These are phyloP conservation scores for Furculomyces boomerangus DNA, from an alignment of 371 early-diverging fungal species.

Conservation along the genomic window DNA sequence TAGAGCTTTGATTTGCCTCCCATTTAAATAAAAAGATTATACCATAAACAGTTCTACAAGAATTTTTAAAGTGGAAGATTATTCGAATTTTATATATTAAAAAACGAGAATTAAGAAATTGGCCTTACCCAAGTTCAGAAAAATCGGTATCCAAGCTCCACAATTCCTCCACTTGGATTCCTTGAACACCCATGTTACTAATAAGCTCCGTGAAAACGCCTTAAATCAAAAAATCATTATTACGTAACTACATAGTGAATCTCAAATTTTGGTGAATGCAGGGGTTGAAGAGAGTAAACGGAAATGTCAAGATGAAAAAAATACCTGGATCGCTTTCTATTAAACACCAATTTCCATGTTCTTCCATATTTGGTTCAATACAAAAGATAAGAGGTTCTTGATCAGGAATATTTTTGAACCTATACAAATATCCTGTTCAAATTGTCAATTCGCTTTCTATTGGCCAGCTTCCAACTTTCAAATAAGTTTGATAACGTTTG, in stretches of 20 bases:
- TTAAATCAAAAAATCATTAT: too few relatives aligned
- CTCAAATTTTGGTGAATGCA: too few relatives aligned
- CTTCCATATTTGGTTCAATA: too few relatives aligned
- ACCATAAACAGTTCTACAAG: conserved; percentile 52
- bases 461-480: too few relatives aligned
- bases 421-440: too few relatives aligned
- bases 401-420: too few relatives aligned
- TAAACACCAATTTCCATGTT: conserved; percentile 47
- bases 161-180: conserved; percentile 67
- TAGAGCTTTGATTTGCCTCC: conserved; percentile 5
- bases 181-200: conserved; percentile 58
- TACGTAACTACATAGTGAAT: too few relatives aligned
- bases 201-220: conserved; percentile 77
- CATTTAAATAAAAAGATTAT: conserved; percentile 84
- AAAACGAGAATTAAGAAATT: neutral
- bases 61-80: neutral
- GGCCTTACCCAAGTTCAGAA: conserved; percentile 36
- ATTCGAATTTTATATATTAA: conserved; percentile 2
- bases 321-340: conserved; percentile 81
- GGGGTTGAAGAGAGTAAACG: too few relatives aligned
- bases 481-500: too few relatives aligned
- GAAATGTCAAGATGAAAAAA: too few relatives aligned
- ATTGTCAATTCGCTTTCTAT: too few relatives aligned
- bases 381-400: too few relatives aligned
- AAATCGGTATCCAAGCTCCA: conserved; percentile 51